Base-by-base conservation (phyloP, 352 stramenopile genomes). In the Phytophthora citrophthora region DNA sequence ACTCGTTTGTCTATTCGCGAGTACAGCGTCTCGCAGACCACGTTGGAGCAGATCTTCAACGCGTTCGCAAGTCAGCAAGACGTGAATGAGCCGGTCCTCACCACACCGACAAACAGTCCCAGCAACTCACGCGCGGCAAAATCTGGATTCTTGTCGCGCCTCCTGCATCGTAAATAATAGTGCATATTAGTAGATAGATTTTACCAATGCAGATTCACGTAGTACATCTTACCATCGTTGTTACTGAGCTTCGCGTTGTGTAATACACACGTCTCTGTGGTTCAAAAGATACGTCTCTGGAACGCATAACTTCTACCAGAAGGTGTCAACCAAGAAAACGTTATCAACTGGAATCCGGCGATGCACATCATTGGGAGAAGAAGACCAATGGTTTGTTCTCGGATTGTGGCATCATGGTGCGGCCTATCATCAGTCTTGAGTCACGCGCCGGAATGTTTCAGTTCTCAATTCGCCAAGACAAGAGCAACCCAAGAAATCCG, bases 21-120 rank as follows among this genome's bases (percentile, higher is more conserved):
- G 48, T 98, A 97, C 72, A 83, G 80, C 20, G 81, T 97, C 9
- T 94, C 74, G 9, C 87, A 97, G 74, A 97, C 90, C 34, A 93
- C 89, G 10, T 63, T 98, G 18, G 90, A 98, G 79, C 90, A 97
- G 46, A 53, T 53, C 27, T 29, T 53, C 9, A 53, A 53, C 16
- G 65, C 66, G 13, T 97, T 97, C 58, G 89, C 91, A 13, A 79
- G 74, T 15, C 70, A 96, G 63, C 89, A 97, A 67, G 69, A 71
- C 45, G 65, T 77, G 31, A 60, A 81, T 48, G 68, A 82, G 36
- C 54, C 55, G 10, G 48, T 57, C 2, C 23, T 54, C 6, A 32
- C 29, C 26, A 61, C 55, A 9, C 62, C 55, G 3, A 61, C 55
- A 1, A 53, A 24, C 39, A 64, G 43, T 39, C 47, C 61, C 5